Base-by-base conservation (phyloP, 176 grass and related monocot genomes). In the Alloteropsis semialata region DNA sequence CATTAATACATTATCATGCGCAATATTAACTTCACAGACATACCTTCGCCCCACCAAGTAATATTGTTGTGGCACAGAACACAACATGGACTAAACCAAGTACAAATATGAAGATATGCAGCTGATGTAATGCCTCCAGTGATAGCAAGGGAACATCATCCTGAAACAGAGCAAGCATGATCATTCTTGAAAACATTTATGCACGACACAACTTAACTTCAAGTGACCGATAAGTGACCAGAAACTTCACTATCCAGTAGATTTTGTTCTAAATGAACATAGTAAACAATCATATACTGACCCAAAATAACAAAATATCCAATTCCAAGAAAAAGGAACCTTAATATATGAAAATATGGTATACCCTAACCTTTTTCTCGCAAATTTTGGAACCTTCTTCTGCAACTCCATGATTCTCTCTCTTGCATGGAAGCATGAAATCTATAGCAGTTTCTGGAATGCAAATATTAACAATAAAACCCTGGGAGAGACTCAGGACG, bases 41-140 rank as follows among this genome's bases (percentile, higher is more conserved):
- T 92, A 93, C 92, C 88, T 94, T 91, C 34, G 88, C 95, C 49
- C 82, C 86, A 69, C 84, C 82, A 87, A 97, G 84, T 77, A 93
- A 87, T 87, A 97, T 94, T 86, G 95, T 97, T 42, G 90, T 59
- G 74, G 88, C 92, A 11, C 90, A 94, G 62, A 93, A 94, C 46
- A 89, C 29, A 72, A 94, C 84, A 86, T 97, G 95, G 54, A 90
- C 85, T 42, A 97, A 74, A 27, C 92, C 95, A 82, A 97, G 86
- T 25, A 93, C 81, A 88, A 94, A 94, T 62, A 97, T 92, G 82
- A 97, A 97, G 74, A 94, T 97, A 71, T 97, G 95, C 63, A 97
- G 78, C 65, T 97, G 90, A 79, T 97, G 86, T 83, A 97, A 87
- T 67, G 90, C 90, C 75, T 97, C 95, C 59, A 91, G 22, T 65